Evolutionary conservation across 192 early-diverging fungal species (phyloP).

Genomic region (Polychytrium aggregatum): DNA sequence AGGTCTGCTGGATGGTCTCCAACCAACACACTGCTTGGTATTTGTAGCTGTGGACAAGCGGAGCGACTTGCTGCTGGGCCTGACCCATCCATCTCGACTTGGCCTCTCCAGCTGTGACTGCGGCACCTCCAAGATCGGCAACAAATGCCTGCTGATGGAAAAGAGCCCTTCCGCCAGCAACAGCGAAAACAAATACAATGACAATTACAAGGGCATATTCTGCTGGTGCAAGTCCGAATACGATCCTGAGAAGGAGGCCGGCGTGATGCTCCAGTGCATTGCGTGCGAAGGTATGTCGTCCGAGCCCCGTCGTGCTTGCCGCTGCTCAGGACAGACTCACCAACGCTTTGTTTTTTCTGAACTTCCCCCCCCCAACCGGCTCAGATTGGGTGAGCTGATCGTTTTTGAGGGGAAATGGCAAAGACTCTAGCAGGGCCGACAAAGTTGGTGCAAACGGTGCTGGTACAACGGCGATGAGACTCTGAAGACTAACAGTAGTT

Average conservation of each 20-base stretch:
- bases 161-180: constrained; percentile 27
- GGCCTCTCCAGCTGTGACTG: constrained; percentile 59
- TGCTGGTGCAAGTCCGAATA: constrained; percentile 77
- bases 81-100: neutral
- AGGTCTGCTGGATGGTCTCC: no score
- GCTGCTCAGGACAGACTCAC: no score
- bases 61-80: neutral
- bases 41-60: neutral
- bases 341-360: no score
- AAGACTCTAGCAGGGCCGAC: constrained; percentile 18
- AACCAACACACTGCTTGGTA: no score
- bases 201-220: constrained; percentile 74
- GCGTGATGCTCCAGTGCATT: constrained; percentile 74
- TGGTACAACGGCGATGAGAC: no score
- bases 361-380: neutral
- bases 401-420: constrained; percentile 8
- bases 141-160: constrained; percentile 8
- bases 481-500: no score
- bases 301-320: constrained; percentile 32
- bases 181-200: constrained; percentile 63
- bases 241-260: constrained; percentile 58
- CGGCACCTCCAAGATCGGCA: constrained; percentile 32
- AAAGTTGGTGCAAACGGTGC: no score
- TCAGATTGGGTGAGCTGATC: constrained; percentile 5
- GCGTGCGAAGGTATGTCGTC: constrained; percentile 84